phyloP scores from a whole-genome alignment of 306 rosid species.

The Glycine soja region DNA sequence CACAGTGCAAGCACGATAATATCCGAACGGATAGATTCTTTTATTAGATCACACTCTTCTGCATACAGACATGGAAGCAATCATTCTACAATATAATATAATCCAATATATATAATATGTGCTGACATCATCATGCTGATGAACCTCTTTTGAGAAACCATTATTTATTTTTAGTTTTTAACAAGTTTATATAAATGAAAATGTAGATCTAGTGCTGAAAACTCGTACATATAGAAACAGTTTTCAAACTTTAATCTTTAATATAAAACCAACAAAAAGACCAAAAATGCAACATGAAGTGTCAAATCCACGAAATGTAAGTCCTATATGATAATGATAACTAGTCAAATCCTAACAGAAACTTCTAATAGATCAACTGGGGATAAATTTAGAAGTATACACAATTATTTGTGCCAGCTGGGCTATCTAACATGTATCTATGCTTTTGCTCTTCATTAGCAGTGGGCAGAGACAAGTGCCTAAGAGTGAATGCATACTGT shows the following conservation, averaged over 20 bases:
- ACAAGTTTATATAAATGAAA: neutral
- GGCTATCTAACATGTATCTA: neutral
- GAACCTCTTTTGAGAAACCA: constrained; percentile 32
- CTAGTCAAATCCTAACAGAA: constrained; percentile 42
- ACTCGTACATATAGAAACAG: too few relatives aligned
- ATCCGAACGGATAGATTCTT: constrained; percentile 39
- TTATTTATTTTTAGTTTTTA: neutral
- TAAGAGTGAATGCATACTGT: neutral
- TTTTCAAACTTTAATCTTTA: too few relatives aligned
- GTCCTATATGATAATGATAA: constrained; percentile 33
- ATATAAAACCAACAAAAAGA: too few relatives aligned
- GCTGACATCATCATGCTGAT: constrained; percentile 43
- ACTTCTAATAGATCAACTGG: constrained; percentile 28
- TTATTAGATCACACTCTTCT: constrained; percentile 44
- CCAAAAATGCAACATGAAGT: too few relatives aligned
- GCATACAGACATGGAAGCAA: constrained; percentile 46
- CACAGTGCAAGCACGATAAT: constrained; percentile 29
- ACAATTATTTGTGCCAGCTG: constrained; percentile 44
- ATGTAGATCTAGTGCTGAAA: neutral
- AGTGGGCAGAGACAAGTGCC: constrained; percentile 29
- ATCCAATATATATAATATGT: constrained; percentile 6
- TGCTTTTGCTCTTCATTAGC: constrained; percentile 8
- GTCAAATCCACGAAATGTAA: constrained; percentile 25
- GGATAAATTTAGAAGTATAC: constrained; percentile 15
- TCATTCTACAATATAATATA: constrained; percentile 43